Base-by-base conservation (phyloP, 2,329 filamentous ascomycete species). In the Clonostachys rosea region DNA sequence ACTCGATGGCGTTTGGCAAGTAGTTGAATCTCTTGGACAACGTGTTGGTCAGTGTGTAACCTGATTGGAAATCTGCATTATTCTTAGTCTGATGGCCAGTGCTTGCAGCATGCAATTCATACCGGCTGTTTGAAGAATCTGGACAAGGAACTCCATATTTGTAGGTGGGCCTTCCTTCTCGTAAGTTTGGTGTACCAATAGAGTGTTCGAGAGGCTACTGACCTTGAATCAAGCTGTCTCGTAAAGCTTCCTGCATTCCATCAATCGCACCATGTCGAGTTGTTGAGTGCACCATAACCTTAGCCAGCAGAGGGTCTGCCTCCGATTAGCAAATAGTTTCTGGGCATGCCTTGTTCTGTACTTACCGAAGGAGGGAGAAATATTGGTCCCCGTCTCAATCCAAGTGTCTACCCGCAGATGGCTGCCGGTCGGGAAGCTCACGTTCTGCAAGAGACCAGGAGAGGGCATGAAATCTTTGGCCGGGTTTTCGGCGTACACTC, bases 321-420 rank as follows among this genome's bases (percentile, higher is more conserved):
- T 12, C 18, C 17, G 14, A 20, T 20, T 10, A 43, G 13, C 24
- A 8, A 11, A 13, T 43, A 11, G n/a, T 13, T 18, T 18, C 18
- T 18, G 18, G 18, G 18, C 18, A 18, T 18, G 18, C 18, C 18
- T 18, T 18, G 41, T 10, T n/a, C 16, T 14, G 18, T 3, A 43
- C n/a, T n/a, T 33, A 43, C 41, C 46, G 46, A 83, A 84, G 49
- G 78, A 70, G 2, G 80, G 72, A 6, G 76, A 77, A 37, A 86
- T 69, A 5, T 69, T 73, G 3, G 75, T 73, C 6, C 82, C 82
- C 2, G 74, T 74, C 47, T 75, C 70, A 2, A 85, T 72, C 80
- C 81, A 85, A 0, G 79, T 84, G 52, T 86, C 83, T 36, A 86
- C 71, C 5, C 83, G 71, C 13, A 70, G 68, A 5, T 73, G 72